Conservation (phyloP, 2,329 filamentous ascomycete species). For the Fusarium sp. region DNA sequence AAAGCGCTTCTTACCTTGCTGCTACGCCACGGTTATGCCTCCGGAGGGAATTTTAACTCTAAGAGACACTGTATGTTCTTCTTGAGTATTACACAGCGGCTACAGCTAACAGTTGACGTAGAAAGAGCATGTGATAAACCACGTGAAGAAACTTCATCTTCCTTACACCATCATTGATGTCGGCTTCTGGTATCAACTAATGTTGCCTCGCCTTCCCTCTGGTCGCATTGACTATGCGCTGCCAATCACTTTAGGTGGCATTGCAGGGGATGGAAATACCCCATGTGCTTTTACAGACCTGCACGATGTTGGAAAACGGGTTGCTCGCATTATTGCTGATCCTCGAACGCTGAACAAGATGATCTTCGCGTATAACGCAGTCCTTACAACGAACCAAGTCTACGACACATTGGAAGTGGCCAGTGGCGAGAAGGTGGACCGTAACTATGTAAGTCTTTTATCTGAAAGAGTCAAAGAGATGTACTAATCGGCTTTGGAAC, state of each 20-base stretch:
- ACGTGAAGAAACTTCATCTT: not conserved
- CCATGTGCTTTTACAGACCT: slow-evolving; percentile 60
- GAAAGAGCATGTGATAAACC: not conserved
- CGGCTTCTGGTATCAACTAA: slow-evolving; percentile 69
- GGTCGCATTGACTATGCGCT: slow-evolving; percentile 43
- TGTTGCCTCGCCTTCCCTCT: slow-evolving; percentile 46
- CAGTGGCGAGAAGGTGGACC: slow-evolving; percentile 55
- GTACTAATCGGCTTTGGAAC: not conserved
- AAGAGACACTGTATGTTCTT: not conserved
- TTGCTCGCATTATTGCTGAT: slow-evolving; percentile 63
- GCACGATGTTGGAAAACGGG: slow-evolving; percentile 63
- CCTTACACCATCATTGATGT: slow-evolving; percentile 60
- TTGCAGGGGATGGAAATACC: slow-evolving; percentile 59
- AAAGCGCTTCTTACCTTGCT: not conserved
- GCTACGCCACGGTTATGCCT: not conserved
- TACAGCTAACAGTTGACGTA: not conserved
- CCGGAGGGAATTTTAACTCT: not conserved
- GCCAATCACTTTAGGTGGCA: slow-evolving; percentile 45
- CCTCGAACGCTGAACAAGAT: slow-evolving; percentile 64
- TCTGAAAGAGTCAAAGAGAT: not conserved
- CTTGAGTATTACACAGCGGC: not conserved
- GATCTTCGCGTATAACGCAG: slow-evolving; percentile 62
- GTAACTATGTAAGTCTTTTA: not conserved
- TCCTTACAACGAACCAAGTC: slow-evolving; percentile 59
- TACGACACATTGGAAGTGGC: slow-evolving; percentile 59